Evolutionary conservation across 768 basidiomycete genomes (phyloP).

Genomic region (Hypsizygus marmoreus): DNA sequence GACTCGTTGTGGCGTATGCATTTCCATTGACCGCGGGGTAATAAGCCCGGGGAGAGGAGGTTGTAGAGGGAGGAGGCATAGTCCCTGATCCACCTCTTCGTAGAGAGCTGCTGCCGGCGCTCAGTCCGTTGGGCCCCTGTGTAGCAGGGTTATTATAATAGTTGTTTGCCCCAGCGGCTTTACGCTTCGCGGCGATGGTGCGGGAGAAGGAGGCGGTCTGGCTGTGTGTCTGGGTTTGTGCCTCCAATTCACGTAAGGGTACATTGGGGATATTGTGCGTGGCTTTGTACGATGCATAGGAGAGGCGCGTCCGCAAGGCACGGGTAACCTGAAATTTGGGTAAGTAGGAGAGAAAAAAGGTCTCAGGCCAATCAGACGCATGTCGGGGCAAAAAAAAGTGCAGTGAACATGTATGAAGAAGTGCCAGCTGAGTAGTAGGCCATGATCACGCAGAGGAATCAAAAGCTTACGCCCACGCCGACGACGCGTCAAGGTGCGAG

Average conservation of each 20-base stretch:
- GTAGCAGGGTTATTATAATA: slow-evolving; percentile 55
- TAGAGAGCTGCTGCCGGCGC: slow-evolving; percentile 28
- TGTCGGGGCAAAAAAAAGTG: slow-evolving; percentile 4
- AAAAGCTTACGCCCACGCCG: too few species aligned
- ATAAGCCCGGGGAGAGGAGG: slow-evolving; percentile 46
- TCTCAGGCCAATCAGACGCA: slow-evolving; percentile 28
- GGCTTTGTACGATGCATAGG: slow-evolving; percentile 86
- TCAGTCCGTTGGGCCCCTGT: slow-evolving; percentile 41
- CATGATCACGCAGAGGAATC: too few species aligned
- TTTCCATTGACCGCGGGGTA: slow-evolving; percentile 37
- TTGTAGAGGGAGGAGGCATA: slow-evolving; percentile 46
- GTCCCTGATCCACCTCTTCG: slow-evolving; percentile 42
- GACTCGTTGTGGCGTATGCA: slow-evolving; percentile 30
- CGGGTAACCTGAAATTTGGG: slow-evolving; percentile 68
- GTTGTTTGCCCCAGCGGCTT: slow-evolving; percentile 43
- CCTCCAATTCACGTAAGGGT: slow-evolving; percentile 72
- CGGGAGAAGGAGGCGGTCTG: slow-evolving; percentile 46
- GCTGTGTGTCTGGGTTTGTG: slow-evolving; percentile 48
- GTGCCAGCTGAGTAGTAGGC: too few species aligned
- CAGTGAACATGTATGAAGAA: slow-evolving; percentile 6
- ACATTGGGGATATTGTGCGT: slow-evolving; percentile 68
- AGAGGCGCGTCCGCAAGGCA: slow-evolving; percentile 75
- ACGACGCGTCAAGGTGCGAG: slow-evolving; percentile 53
- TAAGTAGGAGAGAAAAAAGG: slow-evolving; percentile 39
- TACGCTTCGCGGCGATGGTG: slow-evolving; percentile 62